A percentile compares a stretch with the other conserved stretches of the same genome.
phyloP scores from a whole-genome alignment of 306 rosid genomes.

The Prinsepia uniflora region DNA sequence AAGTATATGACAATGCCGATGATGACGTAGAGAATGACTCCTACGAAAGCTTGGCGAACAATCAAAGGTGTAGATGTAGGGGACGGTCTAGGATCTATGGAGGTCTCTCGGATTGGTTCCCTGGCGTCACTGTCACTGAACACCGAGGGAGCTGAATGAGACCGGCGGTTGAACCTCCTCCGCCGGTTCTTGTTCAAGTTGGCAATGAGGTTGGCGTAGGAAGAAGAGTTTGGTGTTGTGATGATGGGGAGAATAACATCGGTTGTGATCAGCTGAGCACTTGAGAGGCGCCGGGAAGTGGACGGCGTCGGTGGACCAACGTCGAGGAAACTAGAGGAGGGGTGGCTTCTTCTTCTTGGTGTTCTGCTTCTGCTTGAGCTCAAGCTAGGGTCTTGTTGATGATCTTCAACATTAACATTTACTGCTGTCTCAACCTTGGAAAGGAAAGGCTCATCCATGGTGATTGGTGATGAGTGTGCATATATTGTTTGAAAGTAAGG shows the following conservation, averaged over 20 bases:
- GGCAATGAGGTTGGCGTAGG: conserved; percentile 41
- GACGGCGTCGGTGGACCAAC: conserved; percentile 3
- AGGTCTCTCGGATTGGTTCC: conserved; percentile 19
- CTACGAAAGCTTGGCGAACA: conserved; percentile 38
- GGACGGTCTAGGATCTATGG: conserved; percentile 25
- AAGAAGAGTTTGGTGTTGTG: conserved; percentile 28
- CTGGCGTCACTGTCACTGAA: conserved; percentile 29
- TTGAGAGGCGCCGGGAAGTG: conserved; percentile 15
- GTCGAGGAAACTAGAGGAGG: conserved; percentile 27
- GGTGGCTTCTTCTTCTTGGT: conserved; percentile 28
- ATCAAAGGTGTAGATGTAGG: conserved; percentile 24
- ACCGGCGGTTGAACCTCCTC: conserved; percentile 36
- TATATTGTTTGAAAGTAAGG: background rate
- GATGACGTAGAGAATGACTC: conserved; percentile 38
- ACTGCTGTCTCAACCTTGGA: conserved; percentile 17
- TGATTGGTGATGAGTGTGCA: background rate
- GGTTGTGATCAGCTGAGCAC: conserved; percentile 26
- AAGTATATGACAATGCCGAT: conserved; percentile 43
- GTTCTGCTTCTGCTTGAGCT: conserved; percentile 17
- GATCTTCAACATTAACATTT: conserved; percentile 17
- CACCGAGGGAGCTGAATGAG: conserved; percentile 56
- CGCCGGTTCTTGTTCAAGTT: conserved; percentile 35
- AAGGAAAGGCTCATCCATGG: conserved; percentile 48
- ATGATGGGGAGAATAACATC: conserved; percentile 37
- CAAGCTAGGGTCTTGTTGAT: background rate